Conservation (phyloP, 805 yeast species). For the Starmerella davenportii region DNA sequence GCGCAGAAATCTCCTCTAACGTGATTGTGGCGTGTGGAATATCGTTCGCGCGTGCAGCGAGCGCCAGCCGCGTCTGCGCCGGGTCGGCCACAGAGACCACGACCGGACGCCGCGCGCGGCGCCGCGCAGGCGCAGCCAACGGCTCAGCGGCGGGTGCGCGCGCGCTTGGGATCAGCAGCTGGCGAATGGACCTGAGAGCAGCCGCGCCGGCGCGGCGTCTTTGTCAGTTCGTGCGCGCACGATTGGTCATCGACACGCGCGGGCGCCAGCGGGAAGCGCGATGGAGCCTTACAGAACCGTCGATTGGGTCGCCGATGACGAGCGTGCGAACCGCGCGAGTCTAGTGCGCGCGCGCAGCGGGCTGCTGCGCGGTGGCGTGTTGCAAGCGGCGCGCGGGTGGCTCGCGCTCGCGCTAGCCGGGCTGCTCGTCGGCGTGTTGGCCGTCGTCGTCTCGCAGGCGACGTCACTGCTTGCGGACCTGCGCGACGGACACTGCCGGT, state of each 20-base stretch:
- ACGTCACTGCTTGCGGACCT: conserved; percentile 76
- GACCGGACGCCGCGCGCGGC: neutral
- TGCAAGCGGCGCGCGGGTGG: conserved; percentile 38
- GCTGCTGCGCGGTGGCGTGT: neutral
- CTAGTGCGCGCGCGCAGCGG: conserved; percentile 5
- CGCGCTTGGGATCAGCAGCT: neutral
- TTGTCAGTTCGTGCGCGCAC: too few relatives aligned
- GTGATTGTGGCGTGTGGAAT: neutral
- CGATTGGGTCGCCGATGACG: conserved; percentile 47
- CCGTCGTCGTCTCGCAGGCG: conserved; percentile 61
- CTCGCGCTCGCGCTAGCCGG: conserved; percentile 63
- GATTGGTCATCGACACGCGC: too few relatives aligned
- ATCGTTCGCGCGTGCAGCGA: neutral
- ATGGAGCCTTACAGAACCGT: conserved; percentile 24
- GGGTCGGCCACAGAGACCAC: neutral
- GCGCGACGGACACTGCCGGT: conserved; percentile 59
- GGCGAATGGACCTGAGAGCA: too few relatives aligned
- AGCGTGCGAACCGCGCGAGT: conserved; percentile 17
- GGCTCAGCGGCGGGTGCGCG: neutral
- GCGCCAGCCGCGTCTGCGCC: neutral
- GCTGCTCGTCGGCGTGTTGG: conserved; percentile 56
- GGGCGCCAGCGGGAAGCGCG: too few relatives aligned
- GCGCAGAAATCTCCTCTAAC: neutral
- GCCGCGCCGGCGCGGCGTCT: neutral
- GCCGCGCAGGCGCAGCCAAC: too few relatives aligned